phyloP scores from a whole-genome alignment of 768 basidiomycete species.

The Chlorophyllum brunneum region DNA sequence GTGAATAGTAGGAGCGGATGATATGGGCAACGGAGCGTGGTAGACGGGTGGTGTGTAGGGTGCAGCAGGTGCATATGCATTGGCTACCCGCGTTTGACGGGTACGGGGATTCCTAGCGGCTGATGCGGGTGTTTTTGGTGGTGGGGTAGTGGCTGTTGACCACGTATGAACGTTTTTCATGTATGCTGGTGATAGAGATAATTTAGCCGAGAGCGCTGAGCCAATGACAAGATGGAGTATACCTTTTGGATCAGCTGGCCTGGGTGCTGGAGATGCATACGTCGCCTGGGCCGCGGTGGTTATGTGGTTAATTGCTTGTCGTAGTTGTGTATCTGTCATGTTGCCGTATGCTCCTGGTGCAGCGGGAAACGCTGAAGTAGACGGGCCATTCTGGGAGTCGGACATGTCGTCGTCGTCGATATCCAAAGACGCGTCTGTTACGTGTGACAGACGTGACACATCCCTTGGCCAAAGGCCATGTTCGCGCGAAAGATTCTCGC shows the following conservation, averaged over 20 bases:
- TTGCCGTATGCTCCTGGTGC: constrained; percentile 21
- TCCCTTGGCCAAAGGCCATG: not conserved
- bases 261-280: constrained; percentile 39
- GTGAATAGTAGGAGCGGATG: constrained; percentile 30
- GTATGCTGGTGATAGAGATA: constrained; percentile 31
- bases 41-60: constrained; percentile 33
- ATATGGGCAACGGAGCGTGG: constrained; percentile 26
- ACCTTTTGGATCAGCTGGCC: constrained; percentile 34
- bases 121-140: constrained; percentile 36
- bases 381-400: constrained; percentile 22
- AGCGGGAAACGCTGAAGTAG: constrained; percentile 16
- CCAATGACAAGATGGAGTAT: constrained; percentile 8
- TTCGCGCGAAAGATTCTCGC: too few relatives aligned
- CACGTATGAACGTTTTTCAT: constrained; percentile 69
- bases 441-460: not conserved
- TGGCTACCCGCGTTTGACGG: constrained; percentile 39
- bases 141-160: constrained; percentile 57
- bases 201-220: not conserved
- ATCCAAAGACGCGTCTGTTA: not conserved
- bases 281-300: constrained; percentile 34
- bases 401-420: constrained; percentile 5
- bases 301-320: constrained; percentile 57
- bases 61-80: constrained; percentile 24
- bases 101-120: constrained; percentile 26
- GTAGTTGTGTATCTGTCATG: constrained; percentile 62